Evolutionary conservation across 2,329 filamentous ascomycete species (phyloP).

Genomic region (Penicillium sp.): DNA sequence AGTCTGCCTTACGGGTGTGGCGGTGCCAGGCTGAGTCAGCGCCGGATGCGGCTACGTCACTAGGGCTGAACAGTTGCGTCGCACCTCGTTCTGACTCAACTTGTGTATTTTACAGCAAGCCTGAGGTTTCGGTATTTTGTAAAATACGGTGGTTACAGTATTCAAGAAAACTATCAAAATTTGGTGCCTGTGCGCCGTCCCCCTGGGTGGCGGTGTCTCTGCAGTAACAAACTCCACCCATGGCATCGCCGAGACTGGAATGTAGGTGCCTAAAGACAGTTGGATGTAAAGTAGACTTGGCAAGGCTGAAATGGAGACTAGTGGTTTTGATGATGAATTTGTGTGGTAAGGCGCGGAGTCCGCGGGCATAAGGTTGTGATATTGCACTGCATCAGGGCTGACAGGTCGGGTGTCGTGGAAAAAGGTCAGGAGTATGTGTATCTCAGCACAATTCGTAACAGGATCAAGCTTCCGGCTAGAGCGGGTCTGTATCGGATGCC

Average conservation of each 20-base stretch:
- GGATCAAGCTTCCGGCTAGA: not conserved
- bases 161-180: not conserved
- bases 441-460: no score
- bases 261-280: conserved; percentile 13
- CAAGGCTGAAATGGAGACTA: not conserved
- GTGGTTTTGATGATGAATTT: not conserved
- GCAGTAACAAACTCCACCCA: not conserved
- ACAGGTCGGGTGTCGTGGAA: not conserved
- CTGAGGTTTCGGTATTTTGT: not conserved
- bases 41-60: conserved; percentile 22
- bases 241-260: conserved; percentile 7
- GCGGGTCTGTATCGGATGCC: not conserved
- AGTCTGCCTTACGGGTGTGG: conserved; percentile 10
- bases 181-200: not conserved
- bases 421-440: not conserved
- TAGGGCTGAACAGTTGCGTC: conserved; percentile 6
- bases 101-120: not conserved
- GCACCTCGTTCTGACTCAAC: not conserved
- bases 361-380: no score
- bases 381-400: not conserved
- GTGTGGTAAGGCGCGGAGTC: not conserved
- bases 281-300: not conserved
- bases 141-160: not conserved
- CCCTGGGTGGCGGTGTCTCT: not conserved
- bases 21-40: conserved; percentile 11